phyloP scores from a whole-genome alignment of 176 grass and related monocot species.

The Thinopyrum elongatum region DNA sequence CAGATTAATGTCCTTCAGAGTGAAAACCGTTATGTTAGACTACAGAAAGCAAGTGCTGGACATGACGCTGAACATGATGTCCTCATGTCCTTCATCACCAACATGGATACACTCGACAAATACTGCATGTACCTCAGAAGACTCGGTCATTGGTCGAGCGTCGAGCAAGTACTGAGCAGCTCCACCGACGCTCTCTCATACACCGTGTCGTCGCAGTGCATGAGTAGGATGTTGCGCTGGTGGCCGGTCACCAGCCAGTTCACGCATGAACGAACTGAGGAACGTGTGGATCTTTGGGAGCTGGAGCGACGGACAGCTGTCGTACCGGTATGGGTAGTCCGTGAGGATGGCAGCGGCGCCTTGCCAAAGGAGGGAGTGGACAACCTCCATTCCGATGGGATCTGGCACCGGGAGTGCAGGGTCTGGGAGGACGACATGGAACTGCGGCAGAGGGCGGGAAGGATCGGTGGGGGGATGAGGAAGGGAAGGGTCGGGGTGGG shows the following conservation, averaged over 20 bases:
- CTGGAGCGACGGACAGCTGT: slow-evolving; percentile 34
- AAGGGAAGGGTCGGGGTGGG: too few relatives aligned
- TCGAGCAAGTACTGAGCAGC: slow-evolving; percentile 18
- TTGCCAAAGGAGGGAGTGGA: slow-evolving; percentile 28
- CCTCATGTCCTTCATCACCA: slow-evolving; percentile 6
- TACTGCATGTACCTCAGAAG: slow-evolving; percentile 61
- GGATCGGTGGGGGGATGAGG: too few relatives aligned
- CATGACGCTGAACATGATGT: slow-evolving; percentile 60
- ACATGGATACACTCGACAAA: slow-evolving; percentile 39
- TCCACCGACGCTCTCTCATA: slow-evolving; percentile 41
- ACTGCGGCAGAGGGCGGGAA: too few relatives aligned
- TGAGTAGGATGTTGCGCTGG: slow-evolving; percentile 40
- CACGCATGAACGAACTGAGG: slow-evolving; percentile 35
- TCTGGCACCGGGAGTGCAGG: neutral
- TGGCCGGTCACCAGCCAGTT: slow-evolving; percentile 41
- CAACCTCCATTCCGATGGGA: neutral
- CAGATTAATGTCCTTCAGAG: slow-evolving; percentile 50
- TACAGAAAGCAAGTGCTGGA: slow-evolving; percentile 52
- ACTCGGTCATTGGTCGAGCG: slow-evolving; percentile 42
- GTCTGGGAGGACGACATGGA: too few relatives aligned
- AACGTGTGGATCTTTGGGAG: slow-evolving; percentile 27
- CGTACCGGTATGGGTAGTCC: slow-evolving; percentile 39
- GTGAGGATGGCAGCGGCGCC: slow-evolving; percentile 10
- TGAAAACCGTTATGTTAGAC: slow-evolving; percentile 45
- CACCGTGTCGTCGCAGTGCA: slow-evolving; percentile 46